Conservation (phyloP, 2,329 filamentous ascomycete genomes). For the Orbilia quercus region DNA sequence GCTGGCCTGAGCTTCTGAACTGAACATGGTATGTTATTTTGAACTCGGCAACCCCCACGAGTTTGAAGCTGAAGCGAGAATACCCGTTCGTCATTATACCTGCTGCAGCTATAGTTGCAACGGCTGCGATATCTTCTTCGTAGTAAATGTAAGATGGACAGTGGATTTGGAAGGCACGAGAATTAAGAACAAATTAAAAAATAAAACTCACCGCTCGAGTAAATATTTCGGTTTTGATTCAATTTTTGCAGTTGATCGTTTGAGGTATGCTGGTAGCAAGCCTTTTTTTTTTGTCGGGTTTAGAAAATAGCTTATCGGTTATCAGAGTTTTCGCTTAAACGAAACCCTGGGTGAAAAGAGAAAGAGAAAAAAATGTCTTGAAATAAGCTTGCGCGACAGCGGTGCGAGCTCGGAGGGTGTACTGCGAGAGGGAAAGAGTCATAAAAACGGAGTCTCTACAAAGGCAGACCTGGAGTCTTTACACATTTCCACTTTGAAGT, state of each 20-base stretch:
- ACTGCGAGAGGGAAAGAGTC: constrained; percentile 33
- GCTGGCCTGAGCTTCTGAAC: constrained; percentile 14
- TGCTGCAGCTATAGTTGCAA: constrained; percentile 11
- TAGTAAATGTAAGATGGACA: too few relatives aligned
- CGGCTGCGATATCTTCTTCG: constrained; percentile 1
- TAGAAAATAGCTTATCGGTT: constrained; percentile 43
- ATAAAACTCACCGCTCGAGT: background rate
- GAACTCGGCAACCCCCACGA: constrained; percentile 42
- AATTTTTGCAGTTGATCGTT: background rate
- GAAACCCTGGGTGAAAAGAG: constrained; percentile 2
- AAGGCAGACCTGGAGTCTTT: background rate
- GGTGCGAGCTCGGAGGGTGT: constrained; percentile 44
- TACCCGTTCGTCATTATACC: constrained; percentile 41
- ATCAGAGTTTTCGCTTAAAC: constrained; percentile 54
- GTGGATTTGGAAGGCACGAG: constrained; percentile 39
- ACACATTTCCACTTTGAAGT: background rate
- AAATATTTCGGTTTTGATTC: background rate
- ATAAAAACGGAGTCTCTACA: constrained; percentile 8
- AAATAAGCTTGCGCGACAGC: constrained; percentile 12
- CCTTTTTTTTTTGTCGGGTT: constrained; percentile 24
- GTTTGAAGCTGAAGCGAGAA: constrained; percentile 52
- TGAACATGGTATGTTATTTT: background rate
- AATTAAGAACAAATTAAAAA: too few relatives aligned
- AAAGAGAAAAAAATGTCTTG: constrained; percentile 9
- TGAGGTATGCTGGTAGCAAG: constrained; percentile 7